phyloP scores from a whole-genome alignment of 2,329 filamentous ascomycete species.

The Phoma sp. region DNA sequence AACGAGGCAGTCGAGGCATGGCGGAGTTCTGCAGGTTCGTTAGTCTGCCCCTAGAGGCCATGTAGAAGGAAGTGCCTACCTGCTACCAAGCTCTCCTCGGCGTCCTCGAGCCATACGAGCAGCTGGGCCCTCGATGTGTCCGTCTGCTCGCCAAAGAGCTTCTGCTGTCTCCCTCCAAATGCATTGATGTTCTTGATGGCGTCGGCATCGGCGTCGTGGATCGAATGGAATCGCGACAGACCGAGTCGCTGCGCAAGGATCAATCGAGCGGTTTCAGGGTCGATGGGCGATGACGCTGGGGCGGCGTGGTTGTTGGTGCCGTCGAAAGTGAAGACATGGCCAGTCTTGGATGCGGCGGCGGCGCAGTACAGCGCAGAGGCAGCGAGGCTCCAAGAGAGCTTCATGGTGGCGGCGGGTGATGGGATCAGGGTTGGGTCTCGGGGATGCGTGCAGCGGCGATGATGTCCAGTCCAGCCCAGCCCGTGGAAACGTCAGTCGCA shows the following conservation, averaged over 20 bases:
- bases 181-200: conserved; percentile 56
- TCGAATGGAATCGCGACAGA: conserved; percentile 56
- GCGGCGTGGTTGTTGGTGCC: conserved; percentile 22
- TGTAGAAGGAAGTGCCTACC: conserved; percentile 30
- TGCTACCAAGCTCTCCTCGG: conserved; percentile 39
- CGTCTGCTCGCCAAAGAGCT: conserved; percentile 47
- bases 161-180: conserved; percentile 50
- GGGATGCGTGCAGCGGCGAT: conserved; percentile 30
- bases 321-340: conserved; percentile 49
- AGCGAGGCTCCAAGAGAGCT: conserved; percentile 49
- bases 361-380: conserved; percentile 51
- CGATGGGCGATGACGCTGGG: conserved; percentile 32
- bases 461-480: not conserved
- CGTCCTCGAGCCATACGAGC: conserved; percentile 52
- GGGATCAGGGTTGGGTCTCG: conserved; percentile 2
- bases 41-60: conserved; percentile 17
- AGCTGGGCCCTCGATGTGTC: conserved; percentile 34
- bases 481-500: conserved; percentile 7
- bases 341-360: conserved; percentile 39
- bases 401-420: conserved; percentile 50
- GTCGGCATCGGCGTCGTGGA: conserved; percentile 49
- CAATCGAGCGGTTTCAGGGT: conserved; percentile 55
- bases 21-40: conserved; percentile 13
- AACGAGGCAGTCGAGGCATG: conserved; percentile 26
- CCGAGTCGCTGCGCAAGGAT: conserved; percentile 59